Percentiles rank a stretch among this genome's conserved stretches.
These are phyloP conservation scores for Brachypodium distachyon DNA, from an alignment of 202 grass and related monocot genomes.

Conservation along the genomic window DNA sequence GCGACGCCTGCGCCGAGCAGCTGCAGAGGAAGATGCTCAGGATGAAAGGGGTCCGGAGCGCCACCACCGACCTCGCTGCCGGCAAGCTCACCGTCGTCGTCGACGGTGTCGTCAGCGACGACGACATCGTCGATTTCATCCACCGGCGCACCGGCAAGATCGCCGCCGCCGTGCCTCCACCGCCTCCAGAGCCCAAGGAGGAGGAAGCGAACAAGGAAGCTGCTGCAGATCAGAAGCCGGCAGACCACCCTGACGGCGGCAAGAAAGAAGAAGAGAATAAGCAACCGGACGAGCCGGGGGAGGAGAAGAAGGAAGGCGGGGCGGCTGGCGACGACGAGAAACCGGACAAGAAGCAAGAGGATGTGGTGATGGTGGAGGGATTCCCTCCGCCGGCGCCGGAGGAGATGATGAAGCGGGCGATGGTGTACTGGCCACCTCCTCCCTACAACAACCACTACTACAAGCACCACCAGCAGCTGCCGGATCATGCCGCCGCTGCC, in stretches of 20 bases:
- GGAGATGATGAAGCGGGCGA: constrained; percentile 56
- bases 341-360: constrained; percentile 27
- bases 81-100: constrained; percentile 48
- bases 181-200: constrained; percentile 22
- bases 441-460: not conserved
- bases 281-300: constrained; percentile 17
- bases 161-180: constrained; percentile 34
- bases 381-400: constrained; percentile 39
- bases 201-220: constrained; percentile 22
- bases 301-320: not conserved
- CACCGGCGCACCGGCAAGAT: constrained; percentile 58
- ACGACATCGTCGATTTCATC: constrained; percentile 54
- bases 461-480: not conserved
- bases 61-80: constrained; percentile 26
- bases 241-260: not conserved
- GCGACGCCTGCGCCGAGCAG: constrained; percentile 71
- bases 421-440: constrained; percentile 43
- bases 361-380: constrained; percentile 27
- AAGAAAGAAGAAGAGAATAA: constrained; percentile 34
- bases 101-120: constrained; percentile 27
- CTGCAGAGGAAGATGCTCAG: constrained; percentile 53
- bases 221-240: not conserved
- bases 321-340: not conserved
- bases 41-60: constrained; percentile 63
- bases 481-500: not conserved